Conservation (phyloP, 441 rosid species). For the Brassica balearica region DNA sequence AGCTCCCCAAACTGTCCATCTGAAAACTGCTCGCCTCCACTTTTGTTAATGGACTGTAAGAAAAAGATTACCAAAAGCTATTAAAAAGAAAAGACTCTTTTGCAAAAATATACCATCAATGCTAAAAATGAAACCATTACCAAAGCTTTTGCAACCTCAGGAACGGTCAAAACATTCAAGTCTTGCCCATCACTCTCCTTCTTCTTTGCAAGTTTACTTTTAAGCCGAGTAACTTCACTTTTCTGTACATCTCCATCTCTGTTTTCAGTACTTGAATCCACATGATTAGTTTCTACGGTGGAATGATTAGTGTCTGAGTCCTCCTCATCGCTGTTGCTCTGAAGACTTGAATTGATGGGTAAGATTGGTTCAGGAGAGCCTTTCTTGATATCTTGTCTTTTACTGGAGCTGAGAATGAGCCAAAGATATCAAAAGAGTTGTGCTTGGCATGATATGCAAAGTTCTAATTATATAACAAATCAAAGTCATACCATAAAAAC, state of each 20-base stretch:
- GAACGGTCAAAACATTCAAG: conserved; percentile 25
- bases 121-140: conserved; percentile 41
- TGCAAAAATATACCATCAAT: too few species aligned
- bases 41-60: conserved; percentile 56
- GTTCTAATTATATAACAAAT: too few species aligned
- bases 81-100: background rate
- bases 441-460: background rate
- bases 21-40: conserved; percentile 56
- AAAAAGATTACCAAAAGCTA: conserved; percentile 22
- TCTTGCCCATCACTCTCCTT: conserved; percentile 11
- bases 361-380: conserved; percentile 50
- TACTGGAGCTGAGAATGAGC: conserved; percentile 49
- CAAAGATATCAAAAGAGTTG: background rate
- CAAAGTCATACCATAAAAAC: background rate
- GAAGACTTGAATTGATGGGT: conserved; percentile 46
- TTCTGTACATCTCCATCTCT: conserved; percentile 21
- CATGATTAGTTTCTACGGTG: conserved; percentile 40
- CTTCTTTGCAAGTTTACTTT: conserved; percentile 27
- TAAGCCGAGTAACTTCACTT: conserved; percentile 30
- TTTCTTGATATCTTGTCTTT: conserved; percentile 63
- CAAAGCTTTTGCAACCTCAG: conserved; percentile 61
- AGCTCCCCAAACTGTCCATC: conserved; percentile 68
- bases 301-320: conserved; percentile 42
- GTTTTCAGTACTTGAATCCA: conserved; percentile 31
- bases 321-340: conserved; percentile 51